Evolutionary conservation across 768 basidiomycete species (phyloP), one percentile per base, ranked within the genome.

Genomic region (Lactifluus rugatus): DNA sequence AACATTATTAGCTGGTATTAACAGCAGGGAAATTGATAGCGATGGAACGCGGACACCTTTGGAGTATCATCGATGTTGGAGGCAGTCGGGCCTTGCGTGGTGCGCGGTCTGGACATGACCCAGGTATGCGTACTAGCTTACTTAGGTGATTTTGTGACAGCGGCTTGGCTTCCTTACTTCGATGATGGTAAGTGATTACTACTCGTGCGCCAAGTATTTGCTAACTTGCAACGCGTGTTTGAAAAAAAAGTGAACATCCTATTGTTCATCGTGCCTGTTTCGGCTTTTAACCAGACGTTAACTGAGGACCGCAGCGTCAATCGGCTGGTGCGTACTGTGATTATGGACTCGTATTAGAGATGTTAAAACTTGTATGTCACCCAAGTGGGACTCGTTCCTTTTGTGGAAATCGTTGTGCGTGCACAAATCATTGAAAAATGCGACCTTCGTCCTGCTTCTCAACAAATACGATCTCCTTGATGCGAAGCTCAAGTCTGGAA

Each of bases 61-160:
- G 84, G 83, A 73, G 78, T 7, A 78, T 86, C 41, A 85, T 84
- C 65, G 85, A 87, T 60, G 80, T 86, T 17, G 82, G 83, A 23
- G 85, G 84, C 0, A 76, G 77, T 53, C 72, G 78, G 32, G 75
- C 76, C 54, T 79, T 83, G 64, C 70, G 82, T 70, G 79, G 82
- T 81, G 39, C 37, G 34, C 17, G 19, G n/a, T 23, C 37, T 47
- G n/a, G 50, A 45, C 46, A 54, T 52, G 26, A 21, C 37, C 37
- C n/a, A 19, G 14, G 45, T 23, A 11, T 17, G 26, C 46, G 23
- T 17, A 36, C 47, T 26, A 9, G 51, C 26, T 62, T 28, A 53
- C 34, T 26, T 26, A n/a, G 13, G 23, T 59, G 19, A 34, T 44
- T n/a, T 28, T 32, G 9, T 36, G 26, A 26, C 53, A 83, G 83